Evolutionary conservation across 129 eudicot genomes (phyloP), one percentile per base, ranked within the genome.

Genomic region (Escallonia herrerae): DNA sequence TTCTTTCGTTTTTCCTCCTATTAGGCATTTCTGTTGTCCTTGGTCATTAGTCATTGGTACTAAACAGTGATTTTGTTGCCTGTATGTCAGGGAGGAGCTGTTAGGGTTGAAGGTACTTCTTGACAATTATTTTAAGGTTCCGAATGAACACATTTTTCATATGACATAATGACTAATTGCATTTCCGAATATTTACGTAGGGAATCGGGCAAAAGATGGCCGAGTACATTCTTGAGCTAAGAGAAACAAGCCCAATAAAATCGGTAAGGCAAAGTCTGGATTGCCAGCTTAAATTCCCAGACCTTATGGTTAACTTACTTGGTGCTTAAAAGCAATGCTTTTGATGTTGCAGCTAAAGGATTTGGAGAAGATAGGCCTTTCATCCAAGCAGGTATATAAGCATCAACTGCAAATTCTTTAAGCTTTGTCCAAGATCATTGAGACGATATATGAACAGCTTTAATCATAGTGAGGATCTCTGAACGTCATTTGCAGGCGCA

Each of bases 201-300:
- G 98, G 98, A 44, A 89, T 93, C 53, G 98, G 98, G 14, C 79
- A 82, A 69, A 93, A 89, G 77, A 79, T 90, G 70, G 98, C 96
- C 12, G 84, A 74, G 33, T 93, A 93, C 74, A 82, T 93, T 45
- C 71, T 88, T 57, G 95, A 86, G 82, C 85, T 85, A 48, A 88
- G 98, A 75, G 89, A 81, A 69, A 64, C 79, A 47, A 88, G 90
- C 77, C 96, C 98, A 3, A 15, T 93, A 59, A 79, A 83, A 89
- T 83, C 95, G 39, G 98, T 93, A 89, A 77, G 80, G 68, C 33
- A 38, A 14, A 33, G 13, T 60, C 40, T 11, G 43, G 15, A 67
- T 60, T 49, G 33, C 40, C 8, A 40, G 38, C 62, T 38, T 12
- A 41, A 53, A 6, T 58, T 56, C 43, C 39, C 56, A 8, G 11